Evolutionary conservation across 2,329 filamentous ascomycete genomes (phyloP).

Genomic region (Macrophomina tecta): DNA sequence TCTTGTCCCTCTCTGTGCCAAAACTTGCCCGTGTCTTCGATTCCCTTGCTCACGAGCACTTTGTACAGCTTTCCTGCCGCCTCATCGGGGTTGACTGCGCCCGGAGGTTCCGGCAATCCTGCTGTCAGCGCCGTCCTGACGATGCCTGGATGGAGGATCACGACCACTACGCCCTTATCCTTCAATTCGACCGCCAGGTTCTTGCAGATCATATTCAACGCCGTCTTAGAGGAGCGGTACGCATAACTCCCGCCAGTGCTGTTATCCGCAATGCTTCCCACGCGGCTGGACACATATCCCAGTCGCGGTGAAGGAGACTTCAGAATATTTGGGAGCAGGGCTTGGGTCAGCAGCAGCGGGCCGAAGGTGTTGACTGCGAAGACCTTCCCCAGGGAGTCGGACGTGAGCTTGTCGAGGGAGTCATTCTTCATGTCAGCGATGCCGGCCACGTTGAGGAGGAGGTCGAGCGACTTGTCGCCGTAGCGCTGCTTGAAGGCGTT

Average conservation of each 20-base stretch:
- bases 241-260: conserved; percentile 50
- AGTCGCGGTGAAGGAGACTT: conserved; percentile 41
- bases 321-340: conserved; percentile 50
- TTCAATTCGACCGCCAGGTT: conserved; percentile 51
- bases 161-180: conserved; percentile 47
- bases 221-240: conserved; percentile 53
- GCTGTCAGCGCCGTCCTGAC: conserved; percentile 47
- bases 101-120: conserved; percentile 33
- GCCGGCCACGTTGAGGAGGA: conserved; percentile 48
- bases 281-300: conserved; percentile 51
- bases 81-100: conserved; percentile 53
- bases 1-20: conserved; percentile 53
- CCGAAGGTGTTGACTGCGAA: conserved; percentile 55
- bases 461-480: conserved; percentile 40
- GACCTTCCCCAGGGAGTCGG: conserved; percentile 40
- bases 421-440: conserved; percentile 42
- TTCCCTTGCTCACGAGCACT: conserved; percentile 47
- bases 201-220: conserved; percentile 53
- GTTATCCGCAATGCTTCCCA: conserved; percentile 53
- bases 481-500: conserved; percentile 39
- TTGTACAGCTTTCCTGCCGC: conserved; percentile 53
- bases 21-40: conserved; percentile 52
- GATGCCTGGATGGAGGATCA: conserved; percentile 52
- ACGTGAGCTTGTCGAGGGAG: conserved; percentile 40
- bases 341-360: conserved; percentile 52